phyloP scores from a whole-genome alignment of 108 stramenopile species.

The Schizochytrium sp. region DNA sequence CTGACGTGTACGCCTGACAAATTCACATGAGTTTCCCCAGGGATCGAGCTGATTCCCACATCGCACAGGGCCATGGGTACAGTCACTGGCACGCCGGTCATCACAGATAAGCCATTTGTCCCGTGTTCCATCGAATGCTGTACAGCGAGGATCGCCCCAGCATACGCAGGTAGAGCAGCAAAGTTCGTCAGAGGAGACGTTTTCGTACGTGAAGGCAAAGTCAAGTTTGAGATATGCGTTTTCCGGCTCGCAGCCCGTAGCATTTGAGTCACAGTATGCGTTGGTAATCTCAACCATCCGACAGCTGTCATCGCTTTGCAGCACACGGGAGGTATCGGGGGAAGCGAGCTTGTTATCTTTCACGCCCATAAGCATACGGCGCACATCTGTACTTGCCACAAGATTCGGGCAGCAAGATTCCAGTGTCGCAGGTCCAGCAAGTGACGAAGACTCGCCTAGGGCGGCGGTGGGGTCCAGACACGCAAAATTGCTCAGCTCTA shows the following conservation, averaged over 20 bases:
- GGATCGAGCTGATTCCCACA: neutral
- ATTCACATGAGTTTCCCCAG: neutral
- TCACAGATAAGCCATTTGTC: constrained; percentile 57
- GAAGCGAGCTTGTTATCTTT: neutral
- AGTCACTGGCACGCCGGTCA: constrained; percentile 5
- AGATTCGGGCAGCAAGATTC: constrained; percentile 16
- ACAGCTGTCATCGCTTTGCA: too few relatives aligned
- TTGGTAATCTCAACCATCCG: neutral
- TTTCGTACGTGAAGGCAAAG: neutral
- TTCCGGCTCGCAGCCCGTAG: neutral
- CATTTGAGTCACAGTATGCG: neutral
- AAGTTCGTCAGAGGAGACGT: neutral
- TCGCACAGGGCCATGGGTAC: neutral
- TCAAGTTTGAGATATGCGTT: neutral
- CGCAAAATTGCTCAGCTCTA: too few relatives aligned
- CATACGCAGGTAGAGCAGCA: constrained; percentile 39
- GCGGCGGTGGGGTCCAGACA: too few relatives aligned
- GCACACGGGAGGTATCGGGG: neutral
- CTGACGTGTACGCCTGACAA: neutral
- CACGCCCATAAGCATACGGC: neutral
- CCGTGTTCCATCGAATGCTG: neutral
- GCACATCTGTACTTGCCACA: neutral
- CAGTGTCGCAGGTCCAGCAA: neutral
- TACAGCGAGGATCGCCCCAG: constrained; percentile 45
- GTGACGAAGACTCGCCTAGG: neutral